These are phyloP conservation scores for Apiospora saccharicola DNA, from an alignment of 2,329 filamentous ascomycete species.

Conservation along the genomic window DNA sequence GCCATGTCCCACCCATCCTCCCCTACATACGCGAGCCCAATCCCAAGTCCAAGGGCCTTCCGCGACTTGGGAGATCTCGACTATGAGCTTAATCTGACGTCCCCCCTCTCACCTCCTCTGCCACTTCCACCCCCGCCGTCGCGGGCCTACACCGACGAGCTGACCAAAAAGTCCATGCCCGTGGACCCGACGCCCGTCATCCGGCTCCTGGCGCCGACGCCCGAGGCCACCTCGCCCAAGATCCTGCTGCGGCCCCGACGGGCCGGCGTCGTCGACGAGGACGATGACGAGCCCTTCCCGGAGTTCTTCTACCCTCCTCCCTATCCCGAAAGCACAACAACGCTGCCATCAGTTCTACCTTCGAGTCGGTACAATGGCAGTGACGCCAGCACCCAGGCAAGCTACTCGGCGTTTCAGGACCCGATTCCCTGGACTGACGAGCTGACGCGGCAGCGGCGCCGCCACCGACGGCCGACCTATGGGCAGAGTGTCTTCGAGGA, in stretches of 20 bases:
- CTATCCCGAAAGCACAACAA: neutral
- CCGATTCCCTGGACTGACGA: neutral
- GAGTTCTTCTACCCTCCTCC: neutral
- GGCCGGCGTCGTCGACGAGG: neutral
- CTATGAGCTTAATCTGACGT: neutral
- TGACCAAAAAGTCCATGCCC: conserved; percentile 3
- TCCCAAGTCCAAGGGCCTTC: neutral
- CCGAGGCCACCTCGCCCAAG: neutral
- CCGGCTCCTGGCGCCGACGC: neutral
- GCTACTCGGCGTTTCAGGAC: neutral
- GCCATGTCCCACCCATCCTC: neutral
- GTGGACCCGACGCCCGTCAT: conserved; percentile 7
- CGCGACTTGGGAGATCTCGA: neutral
- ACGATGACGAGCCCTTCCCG: neutral
- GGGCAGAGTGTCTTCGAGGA: neutral
- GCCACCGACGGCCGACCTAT: neutral
- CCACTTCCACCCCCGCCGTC: neutral
- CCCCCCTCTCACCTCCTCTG: neutral
- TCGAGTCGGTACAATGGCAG: neutral
- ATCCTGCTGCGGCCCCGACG: neutral
- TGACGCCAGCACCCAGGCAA: neutral
- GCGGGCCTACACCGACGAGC: neutral
- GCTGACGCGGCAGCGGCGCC: neutral
- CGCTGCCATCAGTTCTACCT: neutral
- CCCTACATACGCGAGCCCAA: neutral